Conservation (phyloP, 495 filamentous ascomycete species). For the Penicillium subrubescens region DNA sequence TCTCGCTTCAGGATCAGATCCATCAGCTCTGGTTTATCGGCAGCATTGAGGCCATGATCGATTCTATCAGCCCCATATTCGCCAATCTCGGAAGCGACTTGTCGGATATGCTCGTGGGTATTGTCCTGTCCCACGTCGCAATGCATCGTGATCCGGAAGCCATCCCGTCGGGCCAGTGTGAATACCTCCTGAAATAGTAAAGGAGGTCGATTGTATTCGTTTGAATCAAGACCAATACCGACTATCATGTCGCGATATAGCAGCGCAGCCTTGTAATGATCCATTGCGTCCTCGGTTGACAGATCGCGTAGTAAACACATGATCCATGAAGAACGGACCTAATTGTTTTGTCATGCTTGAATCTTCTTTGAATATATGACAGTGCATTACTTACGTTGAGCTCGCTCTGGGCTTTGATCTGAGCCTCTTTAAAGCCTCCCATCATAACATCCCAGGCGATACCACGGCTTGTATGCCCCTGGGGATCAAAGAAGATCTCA, state of each 20-base stretch:
- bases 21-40: slow-evolving; percentile 5
- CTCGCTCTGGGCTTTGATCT: too few species aligned
- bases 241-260: neutral
- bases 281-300: too few species aligned
- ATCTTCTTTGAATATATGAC: too few species aligned
- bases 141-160: slow-evolving; percentile 5
- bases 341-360: too few species aligned
- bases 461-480: too few species aligned
- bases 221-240: slow-evolving; percentile 5
- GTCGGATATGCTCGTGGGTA: slow-evolving; percentile 6
- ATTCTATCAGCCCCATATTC: neutral
- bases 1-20: slow-evolving; percentile 5
- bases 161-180: slow-evolving; percentile 2
- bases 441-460: too few species aligned
- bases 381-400: too few species aligned
- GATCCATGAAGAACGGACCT: too few species aligned
- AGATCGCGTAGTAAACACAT: too few species aligned
- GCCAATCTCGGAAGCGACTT: slow-evolving; percentile 6
- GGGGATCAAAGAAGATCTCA: slow-evolving; percentile 6
- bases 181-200: slow-evolving; percentile 3
- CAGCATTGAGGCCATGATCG: neutral
- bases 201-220: slow-evolving; percentile 2
- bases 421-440: too few species aligned
- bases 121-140: slow-evolving; percentile 4
- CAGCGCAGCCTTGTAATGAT: too few species aligned